phyloP scores from a whole-genome alignment of 768 basidiomycete species.

The Trametes sanguinea region DNA sequence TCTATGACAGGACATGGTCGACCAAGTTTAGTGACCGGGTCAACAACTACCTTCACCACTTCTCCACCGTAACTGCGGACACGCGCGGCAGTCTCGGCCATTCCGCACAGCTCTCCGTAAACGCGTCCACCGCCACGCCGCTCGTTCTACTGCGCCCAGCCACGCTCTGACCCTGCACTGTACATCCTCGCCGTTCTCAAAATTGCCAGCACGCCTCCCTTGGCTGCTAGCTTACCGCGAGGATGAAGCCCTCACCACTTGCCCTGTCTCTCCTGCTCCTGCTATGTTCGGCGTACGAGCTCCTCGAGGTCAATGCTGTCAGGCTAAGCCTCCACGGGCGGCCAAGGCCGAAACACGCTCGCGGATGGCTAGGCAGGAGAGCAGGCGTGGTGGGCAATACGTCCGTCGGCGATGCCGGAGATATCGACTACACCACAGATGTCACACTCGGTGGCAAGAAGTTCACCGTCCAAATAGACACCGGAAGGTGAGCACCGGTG shows the following conservation, averaged over 20 bases:
- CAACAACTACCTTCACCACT: background rate
- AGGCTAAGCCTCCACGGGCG: slow-evolving; percentile 21
- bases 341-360: slow-evolving; percentile 4
- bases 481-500: slow-evolving; percentile 42
- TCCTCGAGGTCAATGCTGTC: slow-evolving; percentile 22
- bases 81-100: slow-evolving; percentile 5
- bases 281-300: slow-evolving; percentile 15
- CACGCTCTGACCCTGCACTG: background rate
- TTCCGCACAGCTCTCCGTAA: slow-evolving; percentile 5
- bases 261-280: slow-evolving; percentile 19
- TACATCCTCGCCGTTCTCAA: background rate
- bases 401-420: slow-evolving; percentile 32
- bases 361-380: slow-evolving; percentile 27
- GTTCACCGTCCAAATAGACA: slow-evolving; percentile 45
- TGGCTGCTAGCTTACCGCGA: background rate
- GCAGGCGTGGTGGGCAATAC: slow-evolving; percentile 32
- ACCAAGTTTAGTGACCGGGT: too few relatives aligned
- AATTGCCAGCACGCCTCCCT: background rate
- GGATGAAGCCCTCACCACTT: slow-evolving; percentile 19
- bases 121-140: slow-evolving; percentile 14
- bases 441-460: slow-evolving; percentile 40
- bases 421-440: slow-evolving; percentile 41
- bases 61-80: background rate
- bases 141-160: slow-evolving; percentile 2
- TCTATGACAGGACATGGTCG: too few relatives aligned